A percentile compares a stretch with the other conserved stretches of the same genome.
phyloP scores from a whole-genome alignment of 2,329 filamentous ascomycete species.

The Aotearoamyces nothofagi region DNA sequence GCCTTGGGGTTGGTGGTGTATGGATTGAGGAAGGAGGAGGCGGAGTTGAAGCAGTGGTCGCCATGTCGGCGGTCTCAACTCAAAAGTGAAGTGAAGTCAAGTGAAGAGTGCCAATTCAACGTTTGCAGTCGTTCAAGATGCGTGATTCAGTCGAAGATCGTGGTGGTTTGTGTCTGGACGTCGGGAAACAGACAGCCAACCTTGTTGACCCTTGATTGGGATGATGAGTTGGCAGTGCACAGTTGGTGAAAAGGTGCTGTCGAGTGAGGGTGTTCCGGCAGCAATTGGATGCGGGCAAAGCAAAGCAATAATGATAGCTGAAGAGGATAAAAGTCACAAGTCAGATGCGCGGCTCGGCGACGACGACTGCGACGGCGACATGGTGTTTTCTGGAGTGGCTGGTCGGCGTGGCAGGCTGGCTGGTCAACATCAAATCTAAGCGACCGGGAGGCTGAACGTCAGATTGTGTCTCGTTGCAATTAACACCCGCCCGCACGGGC shows the following conservation, averaged over 20 bases:
- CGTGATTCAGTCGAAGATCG: neutral
- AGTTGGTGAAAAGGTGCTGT: too few species aligned
- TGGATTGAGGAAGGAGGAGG: conserved; percentile 36
- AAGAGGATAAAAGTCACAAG: too few species aligned
- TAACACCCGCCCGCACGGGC: neutral
- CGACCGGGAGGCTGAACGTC: neutral
- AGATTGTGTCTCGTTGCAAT: neutral
- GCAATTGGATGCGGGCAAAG: too few species aligned
- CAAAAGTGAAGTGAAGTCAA: neutral
- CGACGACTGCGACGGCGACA: too few species aligned
- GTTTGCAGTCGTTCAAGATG: neutral
- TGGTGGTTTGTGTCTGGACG: neutral
- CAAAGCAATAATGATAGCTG: too few species aligned
- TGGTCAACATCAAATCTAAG: neutral
- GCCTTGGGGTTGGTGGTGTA: conserved; percentile 54
- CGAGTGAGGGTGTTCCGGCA: too few species aligned
- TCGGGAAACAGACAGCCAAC: neutral
- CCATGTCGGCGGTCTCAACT: conserved; percentile 12
- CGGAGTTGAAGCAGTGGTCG: conserved; percentile 33
- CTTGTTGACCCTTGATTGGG: too few species aligned
- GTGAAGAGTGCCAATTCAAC: too few species aligned
- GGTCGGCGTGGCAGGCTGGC: too few species aligned
- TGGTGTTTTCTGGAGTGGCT: too few species aligned
- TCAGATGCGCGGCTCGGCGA: too few species aligned
- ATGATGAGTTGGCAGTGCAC: too few species aligned